Evolutionary conservation across 1,284 basidiomycete genomes (phyloP).

Genomic region (Takashimella tepidaria): DNA sequence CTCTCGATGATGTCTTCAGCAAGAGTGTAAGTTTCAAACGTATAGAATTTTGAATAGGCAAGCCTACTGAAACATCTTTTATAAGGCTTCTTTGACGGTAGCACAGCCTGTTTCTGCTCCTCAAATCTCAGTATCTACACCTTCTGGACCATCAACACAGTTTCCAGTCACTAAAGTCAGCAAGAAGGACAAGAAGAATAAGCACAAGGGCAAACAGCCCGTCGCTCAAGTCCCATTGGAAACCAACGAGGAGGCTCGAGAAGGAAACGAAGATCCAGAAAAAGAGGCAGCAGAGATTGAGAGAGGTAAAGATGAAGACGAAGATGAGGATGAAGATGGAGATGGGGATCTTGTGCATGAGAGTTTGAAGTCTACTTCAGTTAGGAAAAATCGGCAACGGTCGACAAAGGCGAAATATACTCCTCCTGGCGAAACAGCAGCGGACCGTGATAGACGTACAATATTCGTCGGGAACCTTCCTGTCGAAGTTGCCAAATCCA

Average conservation of each 20-base stretch:
- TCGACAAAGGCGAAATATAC: constrained; percentile 47
- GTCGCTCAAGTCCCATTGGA: neutral
- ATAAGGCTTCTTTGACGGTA: neutral
- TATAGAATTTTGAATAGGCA: too few relatives aligned
- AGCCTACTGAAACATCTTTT: too few relatives aligned
- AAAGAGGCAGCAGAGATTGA: constrained; percentile 2
- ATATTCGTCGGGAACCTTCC: constrained; percentile 91
- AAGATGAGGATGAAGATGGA: constrained; percentile 19
- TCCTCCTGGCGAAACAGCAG: constrained; percentile 63
- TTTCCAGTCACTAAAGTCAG: neutral
- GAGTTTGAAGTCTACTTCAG: constrained; percentile 23
- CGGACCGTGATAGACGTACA: constrained; percentile 70
- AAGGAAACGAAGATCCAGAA: constrained; percentile 4
- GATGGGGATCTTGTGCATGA: constrained; percentile 45
- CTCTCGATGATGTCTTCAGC: neutral
- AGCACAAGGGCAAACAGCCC: neutral
- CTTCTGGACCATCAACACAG: neutral
- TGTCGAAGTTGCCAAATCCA: constrained; percentile 66
- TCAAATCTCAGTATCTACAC: neutral
- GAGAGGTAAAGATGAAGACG: constrained; percentile 6
- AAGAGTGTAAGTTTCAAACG: neutral
- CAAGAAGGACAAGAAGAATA: neutral
- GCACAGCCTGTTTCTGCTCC: neutral
- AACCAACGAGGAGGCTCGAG: constrained; percentile 10
- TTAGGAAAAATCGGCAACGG: constrained; percentile 16